Evolutionary conservation across 1,284 basidiomycete genomes (phyloP), one percentile per base, ranked within the genome.

Genomic region (Ustilago nuda): DNA sequence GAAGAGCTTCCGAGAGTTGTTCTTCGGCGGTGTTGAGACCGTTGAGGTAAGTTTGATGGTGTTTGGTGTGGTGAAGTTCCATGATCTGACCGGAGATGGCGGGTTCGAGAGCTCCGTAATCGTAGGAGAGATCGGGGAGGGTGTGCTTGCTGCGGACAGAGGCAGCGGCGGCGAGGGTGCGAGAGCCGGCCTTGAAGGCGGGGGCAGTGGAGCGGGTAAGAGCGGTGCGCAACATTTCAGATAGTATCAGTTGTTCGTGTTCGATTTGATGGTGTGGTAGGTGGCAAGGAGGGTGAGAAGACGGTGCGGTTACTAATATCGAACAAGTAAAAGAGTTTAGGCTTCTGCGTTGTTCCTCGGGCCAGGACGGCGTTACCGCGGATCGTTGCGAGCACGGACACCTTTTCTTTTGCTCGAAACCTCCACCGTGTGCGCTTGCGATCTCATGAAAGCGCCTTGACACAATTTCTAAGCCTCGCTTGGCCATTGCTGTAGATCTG

Each of bases 21-120:
- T 85, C 82, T 61, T 84, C 83, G 56, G 83, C 83, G 6, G 59
- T 52, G 73, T 85, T 85, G 50, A 85, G 75, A 55, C 78, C 78
- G 72, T 82, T 85, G 70, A 85, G 82, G 62, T 85, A 85, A 27
- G 82, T 84, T 71, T 83, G 82, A 70, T 85, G 84, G 72, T 85
- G 84, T 79, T 85, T 85, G 48, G 54, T 65, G 76, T 85, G 80
- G 76, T 85, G 84, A 36, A 83, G 69, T 73, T 85, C 78, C 84
- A 85, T 85, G 70, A 85, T 85, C 66, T 85, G 66, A 27, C 67
- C 80, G 19, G 79, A 79, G 65, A 85, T 85, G 43, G 80, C 71
- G 23, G 84, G 84, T 68, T 85, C 84, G 17, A 85, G 80, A 6
- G 84, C 82, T 15, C 79, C 79, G 60, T 76, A 85, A 62, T 81